These are phyloP conservation scores for Cladorrhinum sp. DNA, from an alignment of 2,329 filamentous ascomycete species.

Conservation along the genomic window DNA sequence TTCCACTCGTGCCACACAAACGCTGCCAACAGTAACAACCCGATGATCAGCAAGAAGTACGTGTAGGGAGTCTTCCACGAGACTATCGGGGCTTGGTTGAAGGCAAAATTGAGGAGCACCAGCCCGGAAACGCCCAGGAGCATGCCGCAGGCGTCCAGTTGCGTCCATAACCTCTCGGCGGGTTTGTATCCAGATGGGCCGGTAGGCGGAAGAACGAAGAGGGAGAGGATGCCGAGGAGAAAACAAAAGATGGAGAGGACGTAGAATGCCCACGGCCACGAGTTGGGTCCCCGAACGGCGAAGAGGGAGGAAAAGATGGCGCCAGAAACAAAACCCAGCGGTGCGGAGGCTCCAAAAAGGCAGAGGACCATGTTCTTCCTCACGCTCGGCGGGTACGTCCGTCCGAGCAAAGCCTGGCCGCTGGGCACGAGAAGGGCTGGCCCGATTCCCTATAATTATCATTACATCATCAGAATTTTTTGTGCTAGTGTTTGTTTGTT, in stretches of 20 bases:
- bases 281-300: slow-evolving; percentile 36
- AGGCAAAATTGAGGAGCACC: slow-evolving; percentile 55
- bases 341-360: slow-evolving; percentile 46
- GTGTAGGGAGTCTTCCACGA: slow-evolving; percentile 52
- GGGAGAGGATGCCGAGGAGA: slow-evolving; percentile 24
- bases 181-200: slow-evolving; percentile 7
- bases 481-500: neutral
- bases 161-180: slow-evolving; percentile 26
- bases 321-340: slow-evolving; percentile 44
- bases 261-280: slow-evolving; percentile 52
- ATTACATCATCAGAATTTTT: neutral
- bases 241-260: slow-evolving; percentile 27
- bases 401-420: slow-evolving; percentile 59
- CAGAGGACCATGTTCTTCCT: slow-evolving; percentile 60
- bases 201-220: slow-evolving; percentile 24
- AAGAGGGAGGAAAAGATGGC: slow-evolving; percentile 41
- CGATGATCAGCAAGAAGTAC: slow-evolving; percentile 50
- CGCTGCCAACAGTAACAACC: slow-evolving; percentile 43
- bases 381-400: slow-evolving; percentile 52
- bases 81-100: slow-evolving; percentile 55
- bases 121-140: slow-evolving; percentile 46
- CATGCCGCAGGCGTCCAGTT: slow-evolving; percentile 29
- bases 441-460: slow-evolving; percentile 43
- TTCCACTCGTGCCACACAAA: slow-evolving; percentile 50
- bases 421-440: slow-evolving; percentile 63